Conservation (phyloP, 2,329 filamentous ascomycete genomes). For the Ascocoryne sarcoides region DNA sequence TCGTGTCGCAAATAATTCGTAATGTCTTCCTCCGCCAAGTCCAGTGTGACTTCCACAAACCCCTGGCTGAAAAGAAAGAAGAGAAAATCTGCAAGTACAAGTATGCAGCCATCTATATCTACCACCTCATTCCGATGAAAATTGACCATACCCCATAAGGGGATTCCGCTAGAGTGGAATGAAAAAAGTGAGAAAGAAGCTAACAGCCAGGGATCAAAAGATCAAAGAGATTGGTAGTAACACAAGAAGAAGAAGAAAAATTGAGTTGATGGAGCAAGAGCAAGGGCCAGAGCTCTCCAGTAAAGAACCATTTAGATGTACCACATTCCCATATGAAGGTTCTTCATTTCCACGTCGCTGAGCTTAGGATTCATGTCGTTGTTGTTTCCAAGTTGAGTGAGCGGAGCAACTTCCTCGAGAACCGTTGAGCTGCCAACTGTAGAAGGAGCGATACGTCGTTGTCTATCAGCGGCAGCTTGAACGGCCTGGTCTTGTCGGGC, state of each 20-base stretch:
- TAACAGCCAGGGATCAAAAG: slow-evolving; percentile 12
- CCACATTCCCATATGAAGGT: slow-evolving; percentile 27
- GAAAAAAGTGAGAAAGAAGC: too few species aligned
- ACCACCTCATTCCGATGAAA: too few species aligned
- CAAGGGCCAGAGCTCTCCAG: slow-evolving; percentile 15
- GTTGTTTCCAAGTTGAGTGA: slow-evolving; percentile 21
- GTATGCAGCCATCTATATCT: too few species aligned
- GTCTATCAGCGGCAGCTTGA: slow-evolving; percentile 5
- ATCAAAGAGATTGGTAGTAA: slow-evolving; percentile 15
- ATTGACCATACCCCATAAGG: too few species aligned
- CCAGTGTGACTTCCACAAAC: too few species aligned
- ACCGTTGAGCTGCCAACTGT: slow-evolving; percentile 13
- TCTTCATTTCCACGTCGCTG: slow-evolving; percentile 4
- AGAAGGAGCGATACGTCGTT: slow-evolving; percentile 14
- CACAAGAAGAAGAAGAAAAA: slow-evolving; percentile 16
- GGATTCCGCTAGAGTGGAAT: too few species aligned
- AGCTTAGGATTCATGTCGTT: too few species aligned
- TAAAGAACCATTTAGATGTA: slow-evolving; percentile 23
- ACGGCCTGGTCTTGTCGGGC: slow-evolving; percentile 13
- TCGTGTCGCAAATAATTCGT: too few species aligned
- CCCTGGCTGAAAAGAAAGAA: too few species aligned
- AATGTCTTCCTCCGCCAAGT: too few species aligned
- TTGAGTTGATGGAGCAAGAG: slow-evolving; percentile 10
- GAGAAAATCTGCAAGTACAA: too few species aligned
- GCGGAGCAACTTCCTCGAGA: slow-evolving; percentile 14